phyloP scores from a whole-genome alignment of 2,329 filamentous ascomycete species.

The Aspergillus persii region DNA sequence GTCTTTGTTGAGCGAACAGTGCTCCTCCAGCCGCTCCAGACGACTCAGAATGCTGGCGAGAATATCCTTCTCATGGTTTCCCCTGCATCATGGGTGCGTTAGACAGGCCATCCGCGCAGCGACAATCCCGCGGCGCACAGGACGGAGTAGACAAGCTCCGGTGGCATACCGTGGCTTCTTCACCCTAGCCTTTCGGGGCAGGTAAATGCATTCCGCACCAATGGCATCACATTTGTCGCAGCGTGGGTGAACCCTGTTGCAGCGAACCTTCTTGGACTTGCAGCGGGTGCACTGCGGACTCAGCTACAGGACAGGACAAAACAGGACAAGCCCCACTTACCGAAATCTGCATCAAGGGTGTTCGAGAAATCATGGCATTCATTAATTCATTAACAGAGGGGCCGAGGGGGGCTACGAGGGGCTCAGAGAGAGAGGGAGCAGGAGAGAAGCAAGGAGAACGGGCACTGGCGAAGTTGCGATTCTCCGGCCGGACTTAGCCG shows the following conservation, averaged over 20 bases:
- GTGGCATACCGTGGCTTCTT: conserved; percentile 2
- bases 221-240: conserved; percentile 20
- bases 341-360: conserved; percentile 2
- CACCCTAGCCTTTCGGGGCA: conserved; percentile 13
- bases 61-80: conserved; percentile 8
- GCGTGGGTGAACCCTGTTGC: conserved; percentile 16
- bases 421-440: background rate
- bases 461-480: too few relatives aligned
- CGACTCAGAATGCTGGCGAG: conserved; percentile 11
- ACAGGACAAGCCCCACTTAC: conserved; percentile 1
- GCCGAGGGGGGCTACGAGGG: background rate
- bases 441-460: too few relatives aligned
- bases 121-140: background rate
- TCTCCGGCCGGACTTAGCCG: background rate
- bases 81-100: background rate
- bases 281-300: conserved; percentile 15
- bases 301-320: too few relatives aligned
- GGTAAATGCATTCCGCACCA: conserved; percentile 13
- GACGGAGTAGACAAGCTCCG: background rate
- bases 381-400: background rate
- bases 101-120: background rate
- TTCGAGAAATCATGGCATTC: background rate
- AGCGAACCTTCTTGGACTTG: conserved; percentile 20
- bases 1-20: conserved; percentile 7
- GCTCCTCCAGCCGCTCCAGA: conserved; percentile 16